Evolutionary conservation across 2,329 filamentous ascomycete species (phyloP).

Genomic region (Alternaria burnsii): DNA sequence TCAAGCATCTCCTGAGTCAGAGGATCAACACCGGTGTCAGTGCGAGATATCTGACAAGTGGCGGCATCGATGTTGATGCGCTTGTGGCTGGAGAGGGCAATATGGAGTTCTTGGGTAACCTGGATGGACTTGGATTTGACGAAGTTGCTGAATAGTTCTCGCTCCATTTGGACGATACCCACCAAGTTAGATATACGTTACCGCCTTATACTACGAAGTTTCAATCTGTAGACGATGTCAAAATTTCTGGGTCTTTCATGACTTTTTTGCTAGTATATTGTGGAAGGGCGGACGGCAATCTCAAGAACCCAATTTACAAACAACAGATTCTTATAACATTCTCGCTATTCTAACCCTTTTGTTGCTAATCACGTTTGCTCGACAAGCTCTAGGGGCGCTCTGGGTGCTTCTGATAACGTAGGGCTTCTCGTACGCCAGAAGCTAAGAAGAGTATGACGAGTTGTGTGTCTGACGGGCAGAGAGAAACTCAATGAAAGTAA

Average conservation of each 20-base stretch:
- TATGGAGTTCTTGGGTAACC: constrained; percentile 70
- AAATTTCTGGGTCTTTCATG: background rate
- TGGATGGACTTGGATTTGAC: constrained; percentile 57
- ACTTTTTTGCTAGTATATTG: background rate
- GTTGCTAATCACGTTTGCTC: background rate
- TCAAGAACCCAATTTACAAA: background rate
- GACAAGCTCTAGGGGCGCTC: background rate
- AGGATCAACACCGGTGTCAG: constrained; percentile 88
- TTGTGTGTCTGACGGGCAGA: background rate
- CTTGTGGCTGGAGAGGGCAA: constrained; percentile 68
- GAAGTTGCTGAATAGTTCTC: constrained; percentile 15
- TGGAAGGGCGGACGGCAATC: background rate
- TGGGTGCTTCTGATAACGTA: background rate
- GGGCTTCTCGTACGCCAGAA: background rate
- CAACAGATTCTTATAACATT: background rate
- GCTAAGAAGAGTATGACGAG: background rate
- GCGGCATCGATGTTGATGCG: constrained; percentile 80
- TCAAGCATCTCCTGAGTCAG: constrained; percentile 74
- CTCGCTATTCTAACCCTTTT: background rate
- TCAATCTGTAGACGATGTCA: background rate
- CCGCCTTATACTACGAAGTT: too few species aligned
- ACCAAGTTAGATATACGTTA: background rate
- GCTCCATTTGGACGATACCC: background rate
- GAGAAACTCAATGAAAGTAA: background rate
- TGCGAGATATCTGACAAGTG: constrained; percentile 83